Percentiles rank a stretch among this genome's conserved stretches.
phyloP scores from a whole-genome alignment of 2,329 filamentous ascomycete species.

The Arthroderma sp. region DNA sequence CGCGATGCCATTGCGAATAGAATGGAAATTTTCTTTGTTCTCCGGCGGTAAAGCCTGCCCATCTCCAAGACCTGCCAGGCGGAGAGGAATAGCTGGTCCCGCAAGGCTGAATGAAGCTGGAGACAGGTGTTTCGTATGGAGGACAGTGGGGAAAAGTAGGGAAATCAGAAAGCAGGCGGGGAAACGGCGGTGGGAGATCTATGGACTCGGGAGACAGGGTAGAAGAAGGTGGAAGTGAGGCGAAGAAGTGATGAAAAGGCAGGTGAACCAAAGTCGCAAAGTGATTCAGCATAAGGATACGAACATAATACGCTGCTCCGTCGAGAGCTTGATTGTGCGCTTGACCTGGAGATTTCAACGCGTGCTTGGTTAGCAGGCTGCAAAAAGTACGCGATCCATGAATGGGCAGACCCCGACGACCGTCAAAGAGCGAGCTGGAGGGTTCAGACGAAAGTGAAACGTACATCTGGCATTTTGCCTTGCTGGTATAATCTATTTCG shows the following conservation, averaged over 20 bases:
- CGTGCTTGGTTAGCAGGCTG: slow-evolving; percentile 1
- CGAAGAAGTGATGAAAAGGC: slow-evolving; percentile 6
- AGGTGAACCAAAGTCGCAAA: too few relatives aligned
- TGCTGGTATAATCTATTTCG: neutral
- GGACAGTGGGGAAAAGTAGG: slow-evolving; percentile 1
- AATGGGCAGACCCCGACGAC: neutral
- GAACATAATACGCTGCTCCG: slow-evolving; percentile 80
- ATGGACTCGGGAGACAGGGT: neutral
- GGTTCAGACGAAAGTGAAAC: slow-evolving; percentile 10
- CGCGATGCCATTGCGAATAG: too few relatives aligned
- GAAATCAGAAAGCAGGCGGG: slow-evolving; percentile 11
- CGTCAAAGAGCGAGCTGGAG: neutral
- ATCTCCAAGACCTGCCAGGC: neutral
- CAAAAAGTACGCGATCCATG: neutral
- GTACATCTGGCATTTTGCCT: slow-evolving; percentile 33
- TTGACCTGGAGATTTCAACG: slow-evolving; percentile 43
- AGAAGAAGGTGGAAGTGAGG: slow-evolving; percentile 2
- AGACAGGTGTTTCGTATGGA: neutral
- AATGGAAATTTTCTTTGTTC: too few relatives aligned
- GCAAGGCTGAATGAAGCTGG: neutral
- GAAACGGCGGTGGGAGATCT: neutral
- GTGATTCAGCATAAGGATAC: slow-evolving; percentile 22
- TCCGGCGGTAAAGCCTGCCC: too few relatives aligned
- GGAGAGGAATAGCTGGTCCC: too few relatives aligned
- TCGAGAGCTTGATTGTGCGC: slow-evolving; percentile 83